phyloP scores from a whole-genome alignment of 345 rosid species.

The Populus davidiana region DNA sequence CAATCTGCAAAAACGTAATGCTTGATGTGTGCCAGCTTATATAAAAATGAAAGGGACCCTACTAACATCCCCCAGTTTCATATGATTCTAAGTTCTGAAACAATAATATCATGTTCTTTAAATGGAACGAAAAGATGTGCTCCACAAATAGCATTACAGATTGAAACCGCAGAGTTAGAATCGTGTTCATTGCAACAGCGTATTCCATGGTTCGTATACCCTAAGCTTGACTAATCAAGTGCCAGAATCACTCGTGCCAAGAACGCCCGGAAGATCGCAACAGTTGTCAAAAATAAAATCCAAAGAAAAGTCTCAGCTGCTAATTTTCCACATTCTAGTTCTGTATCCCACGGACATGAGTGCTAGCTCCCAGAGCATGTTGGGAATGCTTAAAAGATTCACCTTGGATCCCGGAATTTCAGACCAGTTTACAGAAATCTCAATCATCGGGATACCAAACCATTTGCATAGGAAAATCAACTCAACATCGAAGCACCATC shows the following conservation, averaged over 20 bases:
- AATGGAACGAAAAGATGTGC: background rate
- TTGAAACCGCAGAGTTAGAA: background rate
- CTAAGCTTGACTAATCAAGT: slow-evolving; percentile 4
- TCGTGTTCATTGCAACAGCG: background rate
- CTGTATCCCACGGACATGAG: slow-evolving; percentile 90
- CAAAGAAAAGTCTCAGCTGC: slow-evolving; percentile 23
- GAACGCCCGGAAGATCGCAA: background rate
- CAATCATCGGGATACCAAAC: slow-evolving; percentile 65
- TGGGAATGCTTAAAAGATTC: slow-evolving; percentile 80
- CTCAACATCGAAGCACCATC: slow-evolving; percentile 99
- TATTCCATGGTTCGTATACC: background rate
- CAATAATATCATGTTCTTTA: background rate
- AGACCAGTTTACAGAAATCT: slow-evolving; percentile 90
- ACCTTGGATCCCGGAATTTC: slow-evolving; percentile 98
- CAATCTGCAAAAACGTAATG: background rate
- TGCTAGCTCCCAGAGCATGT: slow-evolving; percentile 96
- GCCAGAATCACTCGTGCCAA: background rate
- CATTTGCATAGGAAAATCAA: slow-evolving; percentile 82
- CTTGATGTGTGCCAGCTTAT: background rate
- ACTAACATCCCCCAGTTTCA: background rate
- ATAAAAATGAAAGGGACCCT: background rate
- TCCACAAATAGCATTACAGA: background rate
- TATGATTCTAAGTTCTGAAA: background rate
- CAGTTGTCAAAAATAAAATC: background rate
- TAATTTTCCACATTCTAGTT: slow-evolving; percentile 72